These are phyloP conservation scores for Euphorbia lathyris DNA, from an alignment of 345 rosid species.

Conservation along the genomic window DNA sequence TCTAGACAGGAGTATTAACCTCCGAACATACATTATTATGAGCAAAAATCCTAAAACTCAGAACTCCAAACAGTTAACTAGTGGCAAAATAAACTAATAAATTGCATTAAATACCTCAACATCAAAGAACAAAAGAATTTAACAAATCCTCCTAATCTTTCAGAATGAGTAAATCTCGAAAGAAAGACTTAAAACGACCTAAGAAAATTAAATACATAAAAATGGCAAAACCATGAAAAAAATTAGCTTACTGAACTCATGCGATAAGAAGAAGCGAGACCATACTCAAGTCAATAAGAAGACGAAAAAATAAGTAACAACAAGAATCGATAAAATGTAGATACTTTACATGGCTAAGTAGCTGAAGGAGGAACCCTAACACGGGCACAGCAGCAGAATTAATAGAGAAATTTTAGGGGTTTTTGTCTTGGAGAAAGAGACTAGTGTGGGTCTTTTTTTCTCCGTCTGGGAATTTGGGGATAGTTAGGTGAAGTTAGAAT, in stretches of 20 bases:
- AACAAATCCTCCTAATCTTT: no score
- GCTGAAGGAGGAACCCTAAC: conserved; percentile 26
- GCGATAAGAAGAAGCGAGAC: neutral
- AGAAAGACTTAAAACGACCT: no score
- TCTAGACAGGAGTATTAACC: no score
- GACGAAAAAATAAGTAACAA: neutral
- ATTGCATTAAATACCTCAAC: no score
- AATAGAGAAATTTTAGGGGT: neutral
- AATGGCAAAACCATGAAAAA: neutral
- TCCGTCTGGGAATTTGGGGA: conserved; percentile 9
- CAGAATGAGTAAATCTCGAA: no score
- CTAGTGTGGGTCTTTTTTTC: neutral
- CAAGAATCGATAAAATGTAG: conserved; percentile 7
- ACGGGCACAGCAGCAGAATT: neutral
- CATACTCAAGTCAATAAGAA: neutral
- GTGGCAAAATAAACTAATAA: no score
- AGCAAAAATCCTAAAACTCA: no score
- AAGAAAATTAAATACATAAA: neutral
- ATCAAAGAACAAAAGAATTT: no score
- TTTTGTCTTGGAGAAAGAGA: neutral
- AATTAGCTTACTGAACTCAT: neutral
- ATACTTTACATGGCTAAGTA: conserved; percentile 20
- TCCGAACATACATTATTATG: no score
- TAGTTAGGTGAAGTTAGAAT: neutral
- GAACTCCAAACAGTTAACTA: no score